These are phyloP conservation scores for Camellia sinensis DNA, from an alignment of 148 eudicot species.

Conservation along the genomic window DNA sequence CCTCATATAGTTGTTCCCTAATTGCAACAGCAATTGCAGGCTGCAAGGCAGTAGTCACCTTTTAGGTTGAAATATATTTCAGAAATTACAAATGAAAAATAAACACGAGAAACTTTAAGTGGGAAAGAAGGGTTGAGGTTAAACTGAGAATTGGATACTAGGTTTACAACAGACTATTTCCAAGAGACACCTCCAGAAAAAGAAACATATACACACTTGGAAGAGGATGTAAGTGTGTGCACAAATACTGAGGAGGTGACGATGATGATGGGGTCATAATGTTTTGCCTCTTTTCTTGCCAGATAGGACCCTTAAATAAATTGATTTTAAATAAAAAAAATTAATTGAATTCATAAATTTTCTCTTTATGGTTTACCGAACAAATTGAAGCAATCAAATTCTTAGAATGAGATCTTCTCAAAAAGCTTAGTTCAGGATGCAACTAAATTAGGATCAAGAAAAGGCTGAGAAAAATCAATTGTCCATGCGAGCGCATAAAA, in stretches of 20 bases:
- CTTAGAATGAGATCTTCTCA: background rate
- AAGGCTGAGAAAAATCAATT: background rate
- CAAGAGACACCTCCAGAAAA: background rate
- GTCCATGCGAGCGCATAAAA: no score
- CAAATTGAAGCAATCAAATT: background rate
- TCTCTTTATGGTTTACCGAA: background rate
- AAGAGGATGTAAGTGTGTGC: no score
- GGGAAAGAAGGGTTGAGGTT: background rate
- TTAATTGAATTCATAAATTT: background rate
- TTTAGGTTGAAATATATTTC: background rate
- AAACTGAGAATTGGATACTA: background rate
- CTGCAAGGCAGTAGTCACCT: conserved; percentile 38
- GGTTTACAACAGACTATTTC: background rate
- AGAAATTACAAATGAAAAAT: background rate
- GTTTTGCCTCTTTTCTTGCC: background rate
- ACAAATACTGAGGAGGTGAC: no score
- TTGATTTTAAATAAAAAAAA: background rate
- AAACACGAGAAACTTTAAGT: background rate
- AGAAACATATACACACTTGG: no score
- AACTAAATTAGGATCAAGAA: background rate
- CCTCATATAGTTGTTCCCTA: conserved; percentile 98
- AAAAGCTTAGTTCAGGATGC: background rate
- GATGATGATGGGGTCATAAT: background rate
- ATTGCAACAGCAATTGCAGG: conserved; percentile 95
- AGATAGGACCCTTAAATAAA: background rate